phyloP scores from a whole-genome alignment of 1,284 basidiomycete species.

The Trichosporon ovoides region DNA sequence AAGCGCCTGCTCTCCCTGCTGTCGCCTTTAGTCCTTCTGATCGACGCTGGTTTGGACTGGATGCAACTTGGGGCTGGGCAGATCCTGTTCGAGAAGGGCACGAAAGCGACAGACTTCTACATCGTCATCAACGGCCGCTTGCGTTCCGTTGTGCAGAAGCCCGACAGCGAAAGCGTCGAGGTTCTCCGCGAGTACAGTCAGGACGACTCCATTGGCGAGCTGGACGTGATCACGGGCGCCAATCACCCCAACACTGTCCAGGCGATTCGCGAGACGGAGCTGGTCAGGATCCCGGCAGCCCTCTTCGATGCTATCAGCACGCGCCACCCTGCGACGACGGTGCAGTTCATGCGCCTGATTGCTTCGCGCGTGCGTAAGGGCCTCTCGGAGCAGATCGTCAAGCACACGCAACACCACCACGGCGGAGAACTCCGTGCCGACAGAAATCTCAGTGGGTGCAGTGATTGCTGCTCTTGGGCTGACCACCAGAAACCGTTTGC shows the following conservation, averaged over 20 bases:
- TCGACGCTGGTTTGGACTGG: slow-evolving; percentile 97
- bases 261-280: slow-evolving; percentile 94
- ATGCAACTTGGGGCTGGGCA: slow-evolving; percentile 91
- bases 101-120: slow-evolving; percentile 88
- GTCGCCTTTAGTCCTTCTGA: slow-evolving; percentile 90
- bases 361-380: slow-evolving; percentile 84
- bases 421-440: slow-evolving; percentile 63
- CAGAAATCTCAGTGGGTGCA: slow-evolving; percentile 79
- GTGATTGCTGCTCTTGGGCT: background rate
- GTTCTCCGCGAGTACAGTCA: slow-evolving; percentile 93
- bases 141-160: slow-evolving; percentile 63
- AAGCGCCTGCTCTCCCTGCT: slow-evolving; percentile 91
- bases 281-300: slow-evolving; percentile 96
- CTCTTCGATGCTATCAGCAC: slow-evolving; percentile 95
- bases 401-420: slow-evolving; percentile 8
- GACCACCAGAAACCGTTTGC: slow-evolving; percentile 41
- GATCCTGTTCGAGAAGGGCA: slow-evolving; percentile 71
- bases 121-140: slow-evolving; percentile 94
- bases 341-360: slow-evolving; percentile 91
- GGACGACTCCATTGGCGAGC: slow-evolving; percentile 64
- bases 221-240: slow-evolving; percentile 97
- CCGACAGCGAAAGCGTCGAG: slow-evolving; percentile 60
- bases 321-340: slow-evolving; percentile 87
- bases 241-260: slow-evolving; percentile 84
- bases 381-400: slow-evolving; percentile 54